Base-by-base conservation (phyloP, 2,329 filamentous ascomycete species). In the Orbilia oligospora region DNA sequence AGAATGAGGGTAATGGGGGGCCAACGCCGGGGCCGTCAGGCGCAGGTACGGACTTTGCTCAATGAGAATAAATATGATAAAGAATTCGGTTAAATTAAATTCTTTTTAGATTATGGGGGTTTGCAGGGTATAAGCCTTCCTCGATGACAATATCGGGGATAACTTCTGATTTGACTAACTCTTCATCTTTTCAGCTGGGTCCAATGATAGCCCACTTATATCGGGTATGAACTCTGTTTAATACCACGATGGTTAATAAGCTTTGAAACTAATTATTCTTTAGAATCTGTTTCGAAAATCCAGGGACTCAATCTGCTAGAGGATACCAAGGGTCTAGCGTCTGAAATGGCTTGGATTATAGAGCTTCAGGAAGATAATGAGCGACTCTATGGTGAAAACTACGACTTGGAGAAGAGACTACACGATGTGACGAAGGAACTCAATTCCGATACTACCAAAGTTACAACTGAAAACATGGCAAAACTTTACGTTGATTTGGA, bases 21-120 rank as follows among this genome's bases (percentile, higher is more conserved):
- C n/a, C n/a, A n/a, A n/a, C n/a, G n/a, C n/a, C n/a, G n/a, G n/a
- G n/a, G 41, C 53, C 18, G 27, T 22, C 27, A 58, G 27, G 27
- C 14, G 14, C 3, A 41, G 38, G 53, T 58, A 4, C 22, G 53
- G 16, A n/a, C 33, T 5, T 41, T 41, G 6, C 53, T 38, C 53
- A 58, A 58, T 41, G 30, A 33, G n/a, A n/a, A n/a, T n/a, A 14
- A 58, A 58, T 41, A 38, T 58, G 30, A 58, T 56, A 36, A 14
- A 58, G 53, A 58, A 58, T 58, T 41, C 41, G n/a, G n/a, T 33
- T 58, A 58, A 58, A 22, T 33, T 38, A 58, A 58, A 9, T 58
- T 58, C 51, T 12, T 38, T 41, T 58, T 58, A 58, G 53, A 58
- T n/a, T 38, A 38, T 41, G 30, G 30, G 4, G 3, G 53, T 20